Conservation (phyloP, 805 yeast species). For the Millerozyma acaciae region DNA sequence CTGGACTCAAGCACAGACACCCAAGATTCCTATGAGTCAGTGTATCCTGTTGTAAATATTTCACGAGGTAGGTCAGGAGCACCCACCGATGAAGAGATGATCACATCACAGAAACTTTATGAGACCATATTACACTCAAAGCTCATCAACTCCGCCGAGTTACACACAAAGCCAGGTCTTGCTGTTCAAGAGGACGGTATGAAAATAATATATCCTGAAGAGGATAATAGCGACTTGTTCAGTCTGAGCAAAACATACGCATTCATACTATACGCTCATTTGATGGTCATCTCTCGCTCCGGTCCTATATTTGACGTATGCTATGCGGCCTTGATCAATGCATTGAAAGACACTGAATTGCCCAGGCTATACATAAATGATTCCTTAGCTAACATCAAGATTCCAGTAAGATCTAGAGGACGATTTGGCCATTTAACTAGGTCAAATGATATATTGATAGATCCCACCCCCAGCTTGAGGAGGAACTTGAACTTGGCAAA, state of each 20-base stretch:
- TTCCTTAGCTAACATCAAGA: slow-evolving; percentile 47
- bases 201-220: slow-evolving; percentile 18
- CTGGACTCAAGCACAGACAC: slow-evolving; percentile 14
- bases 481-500: slow-evolving; percentile 37
- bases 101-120: slow-evolving; percentile 59
- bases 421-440: slow-evolving; percentile 47
- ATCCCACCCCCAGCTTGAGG: slow-evolving; percentile 30
- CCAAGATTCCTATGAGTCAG: slow-evolving; percentile 23
- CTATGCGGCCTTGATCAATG: slow-evolving; percentile 63
- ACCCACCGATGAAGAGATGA: slow-evolving; percentile 84
- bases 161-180: slow-evolving; percentile 19
- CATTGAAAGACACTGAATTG: slow-evolving; percentile 54
- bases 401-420: slow-evolving; percentile 51
- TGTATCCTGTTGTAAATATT: slow-evolving; percentile 75
- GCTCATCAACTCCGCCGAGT: slow-evolving; percentile 38
- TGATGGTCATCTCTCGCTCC: slow-evolving; percentile 73
- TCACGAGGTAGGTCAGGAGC: slow-evolving; percentile 74
- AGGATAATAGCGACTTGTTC: slow-evolving; percentile 13
- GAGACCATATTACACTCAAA: slow-evolving; percentile 58
- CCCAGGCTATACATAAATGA: slow-evolving; percentile 72
- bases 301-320: slow-evolving; percentile 81
- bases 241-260: slow-evolving; percentile 20
- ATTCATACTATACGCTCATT: slow-evolving; percentile 62
- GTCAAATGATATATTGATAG: slow-evolving; percentile 46
- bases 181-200: slow-evolving; percentile 18